phyloP scores from a whole-genome alignment of 2,329 filamentous ascomycete species.

The Ophiostoma quercus region DNA sequence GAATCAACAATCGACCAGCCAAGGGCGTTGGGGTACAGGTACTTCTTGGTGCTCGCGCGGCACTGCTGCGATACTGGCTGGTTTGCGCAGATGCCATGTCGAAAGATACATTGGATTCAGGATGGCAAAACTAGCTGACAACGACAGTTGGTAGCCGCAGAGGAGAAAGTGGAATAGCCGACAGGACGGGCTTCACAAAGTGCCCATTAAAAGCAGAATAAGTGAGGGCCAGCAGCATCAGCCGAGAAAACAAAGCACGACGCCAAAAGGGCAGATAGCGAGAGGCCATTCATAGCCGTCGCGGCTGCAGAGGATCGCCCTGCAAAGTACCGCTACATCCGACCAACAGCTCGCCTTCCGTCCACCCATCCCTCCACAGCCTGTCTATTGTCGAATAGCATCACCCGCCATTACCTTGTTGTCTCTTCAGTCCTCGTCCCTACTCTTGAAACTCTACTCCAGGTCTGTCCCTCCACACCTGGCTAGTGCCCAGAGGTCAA shows the following conservation, averaged over 20 bases:
- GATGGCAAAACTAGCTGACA: neutral
- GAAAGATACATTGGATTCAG: neutral
- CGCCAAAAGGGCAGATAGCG: neutral
- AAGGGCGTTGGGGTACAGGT: constrained; percentile 11
- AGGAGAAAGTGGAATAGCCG: neutral
- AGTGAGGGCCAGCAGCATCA: neutral
- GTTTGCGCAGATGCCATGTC: neutral
- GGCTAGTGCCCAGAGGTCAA: constrained; percentile 4
- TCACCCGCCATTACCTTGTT: constrained; percentile 17
- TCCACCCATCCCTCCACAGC: constrained; percentile 18
- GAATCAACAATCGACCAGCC: constrained; percentile 21
- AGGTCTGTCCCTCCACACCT: constrained; percentile 7
- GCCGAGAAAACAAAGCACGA: neutral
- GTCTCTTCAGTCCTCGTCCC: neutral
- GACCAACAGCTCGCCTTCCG: constrained; percentile 20
- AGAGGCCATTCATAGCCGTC: neutral
- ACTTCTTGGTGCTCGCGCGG: neutral
- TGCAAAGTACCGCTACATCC: constrained; percentile 21
- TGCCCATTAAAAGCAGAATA: neutral
- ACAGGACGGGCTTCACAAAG: neutral
- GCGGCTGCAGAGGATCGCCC: neutral
- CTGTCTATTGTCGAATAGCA: neutral
- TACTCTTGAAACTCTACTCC: neutral
- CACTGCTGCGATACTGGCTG: neutral
- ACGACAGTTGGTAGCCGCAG: neutral